A percentile compares a stretch with the other conserved stretches of the same genome.
phyloP scores from a whole-genome alignment of 1,284 basidiomycete species.

The Tilletia setariae region DNA sequence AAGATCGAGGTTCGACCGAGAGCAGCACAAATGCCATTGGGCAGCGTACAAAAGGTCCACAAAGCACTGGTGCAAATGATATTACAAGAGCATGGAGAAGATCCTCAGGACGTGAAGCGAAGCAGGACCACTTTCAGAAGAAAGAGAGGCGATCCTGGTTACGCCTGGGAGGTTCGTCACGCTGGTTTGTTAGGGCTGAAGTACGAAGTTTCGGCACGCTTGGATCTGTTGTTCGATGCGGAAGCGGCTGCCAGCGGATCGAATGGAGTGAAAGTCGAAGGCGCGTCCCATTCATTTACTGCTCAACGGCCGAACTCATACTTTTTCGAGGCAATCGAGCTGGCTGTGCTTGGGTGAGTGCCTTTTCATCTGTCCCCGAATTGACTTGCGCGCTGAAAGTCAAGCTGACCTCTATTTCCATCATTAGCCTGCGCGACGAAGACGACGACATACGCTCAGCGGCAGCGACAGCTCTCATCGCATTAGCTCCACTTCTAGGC shows the following conservation, averaged over 20 bases:
- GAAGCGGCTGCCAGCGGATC: conserved; percentile 38
- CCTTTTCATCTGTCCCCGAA: conserved; percentile 3
- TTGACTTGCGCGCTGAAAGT: conserved; percentile 17
- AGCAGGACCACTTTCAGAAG: conserved; percentile 46
- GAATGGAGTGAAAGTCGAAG: conserved; percentile 44
- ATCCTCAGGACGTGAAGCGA: background rate
- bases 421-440: conserved; percentile 68
- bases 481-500: conserved; percentile 77
- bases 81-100: conserved; percentile 66
- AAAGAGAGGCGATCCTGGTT: conserved; percentile 58
- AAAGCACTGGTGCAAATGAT: conserved; percentile 87
- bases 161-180: conserved; percentile 96
- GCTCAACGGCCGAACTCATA: background rate
- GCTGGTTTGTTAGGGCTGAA: conserved; percentile 94
- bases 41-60: conserved; percentile 76
- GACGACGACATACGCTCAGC: conserved; percentile 97
- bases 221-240: conserved; percentile 65
- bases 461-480: conserved; percentile 84
- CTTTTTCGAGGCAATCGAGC: conserved; percentile 63
- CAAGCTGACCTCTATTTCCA: conserved; percentile 6
- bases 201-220: conserved; percentile 91
- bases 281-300: background rate
- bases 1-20: too few species aligned
- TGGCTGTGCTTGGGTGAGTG: conserved; percentile 76
- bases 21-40: conserved; percentile 68